Percentiles rank a stretch among this genome's conserved stretches.
These are phyloP conservation scores for Coemansia sp. DNA, from an alignment of 192 early-diverging fungal species.

Conservation along the genomic window DNA sequence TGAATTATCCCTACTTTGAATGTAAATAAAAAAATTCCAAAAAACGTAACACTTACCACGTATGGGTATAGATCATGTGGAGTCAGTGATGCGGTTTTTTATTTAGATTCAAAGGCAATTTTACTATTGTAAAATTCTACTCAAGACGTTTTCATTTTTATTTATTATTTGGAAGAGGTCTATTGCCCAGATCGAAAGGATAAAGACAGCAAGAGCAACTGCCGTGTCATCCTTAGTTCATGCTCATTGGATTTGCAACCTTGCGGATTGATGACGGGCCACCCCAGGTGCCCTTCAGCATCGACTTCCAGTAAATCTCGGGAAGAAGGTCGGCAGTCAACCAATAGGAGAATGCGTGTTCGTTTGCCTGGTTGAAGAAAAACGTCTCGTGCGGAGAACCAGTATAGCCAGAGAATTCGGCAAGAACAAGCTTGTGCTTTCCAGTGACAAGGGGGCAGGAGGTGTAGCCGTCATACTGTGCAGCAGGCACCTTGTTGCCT, in stretches of 20 bases:
- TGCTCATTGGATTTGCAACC: conserved; percentile 54
- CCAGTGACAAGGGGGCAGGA: conserved; percentile 83
- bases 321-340: conserved; percentile 81
- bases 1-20: too few species aligned
- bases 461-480: conserved; percentile 82
- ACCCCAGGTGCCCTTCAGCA: conserved; percentile 78
- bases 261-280: conserved; percentile 69
- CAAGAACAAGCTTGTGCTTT: conserved; percentile 77
- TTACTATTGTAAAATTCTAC: too few species aligned
- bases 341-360: conserved; percentile 66
- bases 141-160: too few species aligned
- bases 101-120: background rate
- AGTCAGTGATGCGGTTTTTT: background rate
- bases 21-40: too few species aligned
- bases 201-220: too few species aligned
- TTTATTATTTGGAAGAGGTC: too few species aligned
- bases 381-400: conserved; percentile 77
- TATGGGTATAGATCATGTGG: too few species aligned
- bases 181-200: too few species aligned
- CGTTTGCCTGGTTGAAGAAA: conserved; percentile 77
- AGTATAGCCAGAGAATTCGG: conserved; percentile 83
- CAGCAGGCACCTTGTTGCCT: conserved; percentile 51
- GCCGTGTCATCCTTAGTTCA: conserved; percentile 14
- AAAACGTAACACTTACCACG: background rate
- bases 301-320: conserved; percentile 76